Percentiles rank a stretch among this genome's conserved stretches.
Evolutionary conservation across 1,284 basidiomycete genomes (phyloP).

Genomic region (Trichosporon asahii): DNA sequence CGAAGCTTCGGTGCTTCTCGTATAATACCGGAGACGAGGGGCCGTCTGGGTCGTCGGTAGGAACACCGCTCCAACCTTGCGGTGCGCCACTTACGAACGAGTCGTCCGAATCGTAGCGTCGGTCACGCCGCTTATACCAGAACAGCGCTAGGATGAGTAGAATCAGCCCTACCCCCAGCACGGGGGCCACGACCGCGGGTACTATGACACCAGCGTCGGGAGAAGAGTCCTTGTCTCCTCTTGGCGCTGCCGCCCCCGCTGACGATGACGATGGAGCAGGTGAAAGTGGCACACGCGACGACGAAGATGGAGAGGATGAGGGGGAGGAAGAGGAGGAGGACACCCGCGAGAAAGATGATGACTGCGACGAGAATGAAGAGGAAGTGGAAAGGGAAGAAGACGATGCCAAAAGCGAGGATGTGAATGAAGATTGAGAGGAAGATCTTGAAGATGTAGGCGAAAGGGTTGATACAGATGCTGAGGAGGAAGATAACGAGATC

Average conservation of each 20-base stretch:
- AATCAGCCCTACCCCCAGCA: background rate
- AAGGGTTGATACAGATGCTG: background rate
- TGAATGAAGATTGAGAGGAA: background rate
- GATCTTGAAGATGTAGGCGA: constrained; percentile 1
- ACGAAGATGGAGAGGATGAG: background rate
- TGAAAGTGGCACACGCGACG: background rate
- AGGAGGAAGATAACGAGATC: background rate
- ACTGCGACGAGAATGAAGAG: background rate
- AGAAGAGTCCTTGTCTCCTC: background rate
- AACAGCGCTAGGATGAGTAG: constrained; percentile 7
- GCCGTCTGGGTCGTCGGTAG: constrained; percentile 6
- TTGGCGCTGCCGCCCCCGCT: background rate
- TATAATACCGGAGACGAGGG: background rate
- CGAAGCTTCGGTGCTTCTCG: background rate
- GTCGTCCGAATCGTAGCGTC: background rate
- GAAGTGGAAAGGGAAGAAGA: background rate
- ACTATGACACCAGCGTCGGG: constrained; percentile 9
- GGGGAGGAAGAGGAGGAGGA: background rate
- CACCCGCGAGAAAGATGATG: background rate
- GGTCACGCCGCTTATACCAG: constrained; percentile 1
- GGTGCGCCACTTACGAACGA: background rate
- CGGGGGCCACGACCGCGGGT: constrained; percentile 15
- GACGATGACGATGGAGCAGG: background rate
- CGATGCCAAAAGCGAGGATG: constrained; percentile 7
- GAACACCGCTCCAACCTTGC: background rate